These are phyloP conservation scores for Maudiozyma pseudohumilis DNA, from an alignment of 805 yeast species.

Conservation along the genomic window DNA sequence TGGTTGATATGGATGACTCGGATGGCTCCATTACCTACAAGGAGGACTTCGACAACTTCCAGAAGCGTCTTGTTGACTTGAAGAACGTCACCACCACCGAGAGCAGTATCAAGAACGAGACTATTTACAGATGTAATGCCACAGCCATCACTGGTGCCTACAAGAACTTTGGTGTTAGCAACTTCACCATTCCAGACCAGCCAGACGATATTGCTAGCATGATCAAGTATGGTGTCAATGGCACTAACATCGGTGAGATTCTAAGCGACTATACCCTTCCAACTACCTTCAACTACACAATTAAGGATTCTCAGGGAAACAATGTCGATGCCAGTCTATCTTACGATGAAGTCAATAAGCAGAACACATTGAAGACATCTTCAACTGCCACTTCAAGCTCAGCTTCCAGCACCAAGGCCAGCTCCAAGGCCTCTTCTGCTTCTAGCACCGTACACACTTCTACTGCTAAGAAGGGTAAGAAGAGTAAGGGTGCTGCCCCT, in stretches of 20 bases:
- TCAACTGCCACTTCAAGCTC: conserved; percentile 12
- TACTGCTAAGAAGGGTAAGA: conserved; percentile 6
- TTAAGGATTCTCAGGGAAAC: conserved; percentile 30
- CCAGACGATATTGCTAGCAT: conserved; percentile 35
- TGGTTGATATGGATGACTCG: conserved; percentile 42
- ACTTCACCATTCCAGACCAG: conserved; percentile 39
- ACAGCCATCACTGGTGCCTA: conserved; percentile 29
- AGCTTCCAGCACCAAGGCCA: conserved; percentile 8
- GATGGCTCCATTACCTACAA: conserved; percentile 35
- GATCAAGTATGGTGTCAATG: conserved; percentile 40
- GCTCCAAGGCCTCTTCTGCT: conserved; percentile 2
- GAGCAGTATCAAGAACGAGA: conserved; percentile 26
- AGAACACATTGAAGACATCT: conserved; percentile 28
- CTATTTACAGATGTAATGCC: conserved; percentile 34
- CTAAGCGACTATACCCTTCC: conserved; percentile 31
- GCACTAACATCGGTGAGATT: conserved; percentile 36
- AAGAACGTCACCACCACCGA: conserved; percentile 32
- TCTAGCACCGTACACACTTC: conserved; percentile 9
- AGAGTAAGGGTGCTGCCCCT: conserved; percentile 22
- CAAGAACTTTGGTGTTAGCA: conserved; percentile 34
- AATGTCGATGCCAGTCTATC: conserved; percentile 31
- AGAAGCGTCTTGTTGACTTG: conserved; percentile 32
- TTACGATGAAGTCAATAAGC: conserved; percentile 28
- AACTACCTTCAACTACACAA: conserved; percentile 33
- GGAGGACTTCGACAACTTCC: conserved; percentile 44